Evolutionary conservation across 202 grass and related monocot species (phyloP), one percentile per base, ranked within the genome.

Genomic region (Panicum hallii): DNA sequence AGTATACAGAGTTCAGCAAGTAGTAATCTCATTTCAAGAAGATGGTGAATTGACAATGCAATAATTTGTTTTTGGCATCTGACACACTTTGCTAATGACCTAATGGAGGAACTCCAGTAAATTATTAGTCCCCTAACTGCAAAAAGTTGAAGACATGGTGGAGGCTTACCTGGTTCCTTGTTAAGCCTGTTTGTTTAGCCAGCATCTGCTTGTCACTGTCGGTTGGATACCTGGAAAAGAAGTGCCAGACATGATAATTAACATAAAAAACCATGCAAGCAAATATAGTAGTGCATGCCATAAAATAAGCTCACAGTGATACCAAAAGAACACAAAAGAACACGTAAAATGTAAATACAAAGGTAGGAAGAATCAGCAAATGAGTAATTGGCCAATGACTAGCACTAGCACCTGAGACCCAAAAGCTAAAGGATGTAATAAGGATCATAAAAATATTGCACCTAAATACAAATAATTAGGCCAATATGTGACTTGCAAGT

Each of bases 131-230:
- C 52, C 13, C 42, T 67, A 3, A 9, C 62, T 5, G 1, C 8
- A 30, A 28, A 46, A 46, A 38, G 20, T 11, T 8, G 1, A 30
- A 54, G 26, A 19, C 52, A 63, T 26, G 45, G 5, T 55, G 28
- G 5, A 49, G 28, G 9, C 73, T 89, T 82, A 86, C 96, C 93
- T 99, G 96, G 52, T 96, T 96, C 77, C 96, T 92, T 79, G 93
- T 94, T 69, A 99, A 71, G 19, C 96, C 93, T 63, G 96, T 92
- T 73, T 95, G 96, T 75, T 98, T 98, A 67, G 96, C 93, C 72
- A 96, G 70, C 88, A 94, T 92, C 67, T 96, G 96, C 78, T 99
- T 99, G 70, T 99, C 96, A 14, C 86, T 92, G 67, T 99, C 96
- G 8, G 96, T 99, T 8, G 96, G 96, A 68, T 99, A 99, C 63